A percentile compares a stretch with the other conserved stretches of the same genome.
These are phyloP conservation scores for Umbelopsis sp. DNA, from an alignment of 192 early-diverging fungal species.

Conservation along the genomic window DNA sequence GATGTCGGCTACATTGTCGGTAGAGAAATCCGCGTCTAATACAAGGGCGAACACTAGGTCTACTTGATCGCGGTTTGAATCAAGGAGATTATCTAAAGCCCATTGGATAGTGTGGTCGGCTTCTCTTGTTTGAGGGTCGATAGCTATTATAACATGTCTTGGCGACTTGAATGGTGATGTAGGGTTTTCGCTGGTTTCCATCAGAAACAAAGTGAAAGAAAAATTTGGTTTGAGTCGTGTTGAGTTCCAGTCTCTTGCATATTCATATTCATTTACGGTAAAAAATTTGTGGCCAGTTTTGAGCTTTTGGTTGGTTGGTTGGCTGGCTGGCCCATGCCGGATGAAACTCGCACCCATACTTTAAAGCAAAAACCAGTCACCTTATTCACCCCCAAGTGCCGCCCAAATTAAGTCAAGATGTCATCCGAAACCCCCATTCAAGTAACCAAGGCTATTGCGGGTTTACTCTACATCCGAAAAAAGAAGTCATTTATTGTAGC, in stretches of 20 bases:
- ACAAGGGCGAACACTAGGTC: slow-evolving; percentile 32
- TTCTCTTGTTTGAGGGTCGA: slow-evolving; percentile 43
- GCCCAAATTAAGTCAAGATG: not conserved
- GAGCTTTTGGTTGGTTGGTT: no score
- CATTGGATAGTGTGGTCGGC: slow-evolving; percentile 42
- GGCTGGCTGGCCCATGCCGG: no score
- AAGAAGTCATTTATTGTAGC: slow-evolving; percentile 10
- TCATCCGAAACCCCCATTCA: slow-evolving; percentile 14
- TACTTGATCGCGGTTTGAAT: slow-evolving; percentile 31
- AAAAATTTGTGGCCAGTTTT: no score
- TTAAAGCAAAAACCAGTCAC: no score
- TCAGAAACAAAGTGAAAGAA: slow-evolving; percentile 12
- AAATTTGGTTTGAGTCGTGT: not conserved
- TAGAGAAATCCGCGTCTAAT: slow-evolving; percentile 35
- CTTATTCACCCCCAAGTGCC: not conserved
- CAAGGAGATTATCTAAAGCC: slow-evolving; percentile 43
- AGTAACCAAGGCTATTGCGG: not conserved
- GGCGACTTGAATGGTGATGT: not conserved
- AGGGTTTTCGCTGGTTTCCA: no score
- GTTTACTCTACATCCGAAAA: slow-evolving; percentile 1
- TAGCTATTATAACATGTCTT: slow-evolving; percentile 40
- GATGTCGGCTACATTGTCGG: slow-evolving; percentile 6
- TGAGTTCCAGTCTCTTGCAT: no score
- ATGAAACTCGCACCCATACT: no score
- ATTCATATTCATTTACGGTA: no score